Evolutionary conservation across 306 rosid species (phyloP).

Genomic region (Erythrophleum fordii): DNA sequence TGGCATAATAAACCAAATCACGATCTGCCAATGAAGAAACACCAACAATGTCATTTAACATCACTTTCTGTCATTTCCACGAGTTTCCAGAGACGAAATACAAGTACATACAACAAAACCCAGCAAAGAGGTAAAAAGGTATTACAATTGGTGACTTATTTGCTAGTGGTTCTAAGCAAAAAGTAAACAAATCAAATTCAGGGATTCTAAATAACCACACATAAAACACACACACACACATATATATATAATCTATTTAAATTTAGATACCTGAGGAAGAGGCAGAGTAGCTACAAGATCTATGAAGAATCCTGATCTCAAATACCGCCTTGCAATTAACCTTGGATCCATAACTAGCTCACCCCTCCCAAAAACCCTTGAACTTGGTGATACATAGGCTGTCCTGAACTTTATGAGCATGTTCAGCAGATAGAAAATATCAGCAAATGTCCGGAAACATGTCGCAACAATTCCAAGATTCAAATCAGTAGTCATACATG

Average conservation of each 20-base stretch:
- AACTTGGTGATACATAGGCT: constrained; percentile 78
- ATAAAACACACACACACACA: too few relatives aligned
- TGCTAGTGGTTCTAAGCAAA: too few relatives aligned
- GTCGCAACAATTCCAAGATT: constrained; percentile 73
- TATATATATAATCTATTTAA: neutral
- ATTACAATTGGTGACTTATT: too few relatives aligned
- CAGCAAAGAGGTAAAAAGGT: neutral
- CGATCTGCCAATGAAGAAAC: constrained; percentile 61
- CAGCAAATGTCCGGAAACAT: constrained; percentile 81
- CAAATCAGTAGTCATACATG: constrained; percentile 78
- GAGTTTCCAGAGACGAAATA: constrained; percentile 20
- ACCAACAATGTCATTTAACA: constrained; percentile 34
- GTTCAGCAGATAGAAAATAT: constrained; percentile 71
- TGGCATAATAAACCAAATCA: constrained; percentile 90
- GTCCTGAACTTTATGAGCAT: constrained; percentile 78
- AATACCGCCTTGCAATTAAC: constrained; percentile 65
- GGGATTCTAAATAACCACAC: neutral
- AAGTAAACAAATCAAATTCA: neutral
- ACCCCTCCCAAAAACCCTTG: constrained; percentile 91
- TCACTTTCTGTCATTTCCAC: neutral
- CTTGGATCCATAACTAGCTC: constrained; percentile 83
- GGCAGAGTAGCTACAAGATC: constrained; percentile 84
- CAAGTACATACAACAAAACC: neutral
- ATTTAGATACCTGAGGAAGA: constrained; percentile 87
- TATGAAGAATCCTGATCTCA: constrained; percentile 73